Evolutionary conservation across 805 yeast species (phyloP), one percentile per base, ranked within the genome.

Genomic region (Monosporozyma servazzii): DNA sequence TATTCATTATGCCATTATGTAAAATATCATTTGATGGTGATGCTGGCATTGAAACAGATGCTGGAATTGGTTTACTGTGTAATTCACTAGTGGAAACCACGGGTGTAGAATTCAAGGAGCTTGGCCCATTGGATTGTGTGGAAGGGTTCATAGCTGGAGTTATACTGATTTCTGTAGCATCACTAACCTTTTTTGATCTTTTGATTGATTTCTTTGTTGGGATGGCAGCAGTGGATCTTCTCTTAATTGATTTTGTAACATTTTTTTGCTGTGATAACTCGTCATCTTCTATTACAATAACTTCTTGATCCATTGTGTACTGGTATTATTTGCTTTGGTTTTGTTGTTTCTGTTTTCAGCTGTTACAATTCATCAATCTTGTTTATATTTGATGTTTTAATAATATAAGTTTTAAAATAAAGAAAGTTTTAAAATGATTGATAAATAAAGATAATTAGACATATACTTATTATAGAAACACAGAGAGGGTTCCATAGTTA

Each of bases 1-100:
- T 66, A 47, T 61, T 65, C 6, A 65, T 62, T 13, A 59, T 21
- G 10, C 44, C 44, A 21, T 21, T 41, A 41, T 37, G 21, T 37
- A 11, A 17, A 9, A 8, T n/a, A 10, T 41, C 29, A 11, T 20
- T 20, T 41, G 44, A 41, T 41, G 25, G 17, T 15, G 44, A 21
- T 3, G 30, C 23, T 10, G 44, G 29, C 8, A 21, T 9, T n/a
- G n/a, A n/a, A n/a, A n/a, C n/a, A n/a, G n/a, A n/a, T n/a, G n/a
- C n/a, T n/a, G n/a, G n/a, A n/a, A n/a, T n/a, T 33, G 2, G 11
- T 15, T 33, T 33, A 5, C 8, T 33, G 7, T 15, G 5, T 15
- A 33, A 33, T 15, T 33, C 37, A 33, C 5, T 33, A 4, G 37
- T 33, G 37, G 17, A 15, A 13, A 33, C 5, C 7, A 15, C 5